Percentiles rank a stretch among this genome's conserved stretches.
Evolutionary conservation across 2,329 filamentous ascomycete genomes (phyloP).

Genomic region (Fusarium lyarnte): DNA sequence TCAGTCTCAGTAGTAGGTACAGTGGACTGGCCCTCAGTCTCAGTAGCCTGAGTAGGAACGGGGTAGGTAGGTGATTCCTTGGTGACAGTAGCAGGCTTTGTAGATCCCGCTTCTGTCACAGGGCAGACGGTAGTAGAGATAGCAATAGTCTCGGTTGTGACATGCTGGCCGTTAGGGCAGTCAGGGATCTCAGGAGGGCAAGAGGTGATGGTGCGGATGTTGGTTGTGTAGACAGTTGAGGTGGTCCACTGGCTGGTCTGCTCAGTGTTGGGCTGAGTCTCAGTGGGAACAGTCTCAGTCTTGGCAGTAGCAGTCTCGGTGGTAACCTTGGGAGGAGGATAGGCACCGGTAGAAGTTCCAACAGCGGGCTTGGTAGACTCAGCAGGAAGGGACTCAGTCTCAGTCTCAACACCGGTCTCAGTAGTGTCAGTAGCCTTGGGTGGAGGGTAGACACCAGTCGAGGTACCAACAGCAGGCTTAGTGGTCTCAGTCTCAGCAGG

Average conservation of each 20-base stretch:
- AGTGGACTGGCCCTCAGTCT: conserved; percentile 2
- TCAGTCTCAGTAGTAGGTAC: background rate
- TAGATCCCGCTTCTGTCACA: conserved; percentile 20
- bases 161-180: conserved; percentile 20
- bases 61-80: background rate
- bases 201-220: conserved; percentile 33
- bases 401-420: background rate
- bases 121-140: conserved; percentile 38
- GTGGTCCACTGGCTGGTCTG: conserved; percentile 22
- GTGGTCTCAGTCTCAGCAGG: background rate
- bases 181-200: conserved; percentile 32
- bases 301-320: background rate
- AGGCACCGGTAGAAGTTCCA: background rate
- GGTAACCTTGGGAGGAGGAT: background rate
- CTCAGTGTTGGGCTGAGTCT: background rate
- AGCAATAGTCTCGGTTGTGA: conserved; percentile 38
- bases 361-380: background rate
- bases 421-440: background rate
- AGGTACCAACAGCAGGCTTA: background rate
- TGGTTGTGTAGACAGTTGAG: conserved; percentile 38
- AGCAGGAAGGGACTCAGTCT: background rate
- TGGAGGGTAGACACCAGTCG: background rate
- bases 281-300: background rate
- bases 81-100: conserved; percentile 6
- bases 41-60: conserved; percentile 2